phyloP scores from a whole-genome alignment of 768 basidiomycete species.

The Suillus fuscotomentosus region DNA sequence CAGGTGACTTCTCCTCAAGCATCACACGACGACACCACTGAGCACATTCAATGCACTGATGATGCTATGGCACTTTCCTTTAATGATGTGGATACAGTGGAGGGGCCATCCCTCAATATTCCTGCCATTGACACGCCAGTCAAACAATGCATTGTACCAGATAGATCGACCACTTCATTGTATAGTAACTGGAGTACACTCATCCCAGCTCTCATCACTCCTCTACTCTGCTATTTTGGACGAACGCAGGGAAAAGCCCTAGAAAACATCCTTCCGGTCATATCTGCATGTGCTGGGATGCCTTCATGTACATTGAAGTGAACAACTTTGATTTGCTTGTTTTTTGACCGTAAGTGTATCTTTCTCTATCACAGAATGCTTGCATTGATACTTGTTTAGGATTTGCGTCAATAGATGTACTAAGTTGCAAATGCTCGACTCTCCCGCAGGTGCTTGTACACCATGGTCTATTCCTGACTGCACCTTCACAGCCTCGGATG shows the following conservation, averaged over 20 bases:
- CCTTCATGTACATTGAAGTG: not conserved
- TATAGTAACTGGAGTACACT: not conserved
- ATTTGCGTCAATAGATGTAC: constrained; percentile 12
- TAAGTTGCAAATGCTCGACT: constrained; percentile 24
- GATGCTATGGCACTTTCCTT: too few relatives aligned
- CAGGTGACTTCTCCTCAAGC: too few relatives aligned
- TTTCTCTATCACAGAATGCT: too few relatives aligned
- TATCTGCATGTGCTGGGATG: not conserved
- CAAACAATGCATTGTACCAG: not conserved
- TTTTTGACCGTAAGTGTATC: not conserved
- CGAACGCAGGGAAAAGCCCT: not conserved
- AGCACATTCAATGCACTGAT: too few relatives aligned
- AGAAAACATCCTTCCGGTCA: not conserved
- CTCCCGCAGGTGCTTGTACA: constrained; percentile 24
- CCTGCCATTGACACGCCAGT: not conserved
- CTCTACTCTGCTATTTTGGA: not conserved
- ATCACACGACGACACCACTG: too few relatives aligned
- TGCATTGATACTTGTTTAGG: constrained; percentile 7
- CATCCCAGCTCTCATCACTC: not conserved
- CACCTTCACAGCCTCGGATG: constrained; percentile 8
- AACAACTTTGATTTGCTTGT: not conserved
- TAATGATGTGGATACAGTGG: too few relatives aligned
- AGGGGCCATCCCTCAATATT: too few relatives aligned
- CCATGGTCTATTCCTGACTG: constrained; percentile 34
- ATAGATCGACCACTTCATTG: not conserved